phyloP scores from a whole-genome alignment of 148 eudicot species.

The Rhododendron henanense region DNA sequence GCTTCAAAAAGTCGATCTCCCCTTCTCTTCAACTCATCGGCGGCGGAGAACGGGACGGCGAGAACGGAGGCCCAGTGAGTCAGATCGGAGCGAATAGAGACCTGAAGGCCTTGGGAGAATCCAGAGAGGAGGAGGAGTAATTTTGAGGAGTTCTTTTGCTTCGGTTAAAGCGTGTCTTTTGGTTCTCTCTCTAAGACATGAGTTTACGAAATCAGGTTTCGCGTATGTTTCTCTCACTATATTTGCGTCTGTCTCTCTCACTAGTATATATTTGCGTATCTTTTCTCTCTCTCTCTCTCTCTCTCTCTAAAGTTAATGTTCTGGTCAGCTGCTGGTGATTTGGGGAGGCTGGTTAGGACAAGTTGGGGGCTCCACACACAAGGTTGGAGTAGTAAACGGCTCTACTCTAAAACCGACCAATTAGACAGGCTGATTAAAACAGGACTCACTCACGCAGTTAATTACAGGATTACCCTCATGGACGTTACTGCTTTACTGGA shows the following conservation, averaged over 20 bases:
- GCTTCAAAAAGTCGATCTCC: conserved; percentile 20
- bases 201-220: not conserved
- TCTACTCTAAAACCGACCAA: conserved; percentile 9
- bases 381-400: not conserved
- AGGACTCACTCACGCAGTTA: not conserved
- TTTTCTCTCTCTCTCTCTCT: not conserved
- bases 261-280: not conserved
- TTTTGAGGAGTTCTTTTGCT: not conserved
- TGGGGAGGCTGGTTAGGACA: not conserved
- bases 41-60: conserved; percentile 15
- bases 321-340: not conserved
- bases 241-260: not conserved
- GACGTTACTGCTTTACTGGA: not conserved
- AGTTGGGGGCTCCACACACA: conserved; percentile 13
- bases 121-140: not conserved
- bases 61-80: conserved; percentile 22
- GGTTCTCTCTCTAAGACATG: conserved; percentile 12
- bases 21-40: conserved; percentile 32
- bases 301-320: not conserved
- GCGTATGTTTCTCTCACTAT: not conserved
- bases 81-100: conserved; percentile 35
- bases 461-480: not conserved
- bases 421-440: not conserved
- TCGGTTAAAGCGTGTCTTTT: not conserved
- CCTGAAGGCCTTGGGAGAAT: not conserved